Evolutionary conservation across 2,329 filamentous ascomycete species (phyloP).

Genomic region (Pezicula rhizophila): DNA sequence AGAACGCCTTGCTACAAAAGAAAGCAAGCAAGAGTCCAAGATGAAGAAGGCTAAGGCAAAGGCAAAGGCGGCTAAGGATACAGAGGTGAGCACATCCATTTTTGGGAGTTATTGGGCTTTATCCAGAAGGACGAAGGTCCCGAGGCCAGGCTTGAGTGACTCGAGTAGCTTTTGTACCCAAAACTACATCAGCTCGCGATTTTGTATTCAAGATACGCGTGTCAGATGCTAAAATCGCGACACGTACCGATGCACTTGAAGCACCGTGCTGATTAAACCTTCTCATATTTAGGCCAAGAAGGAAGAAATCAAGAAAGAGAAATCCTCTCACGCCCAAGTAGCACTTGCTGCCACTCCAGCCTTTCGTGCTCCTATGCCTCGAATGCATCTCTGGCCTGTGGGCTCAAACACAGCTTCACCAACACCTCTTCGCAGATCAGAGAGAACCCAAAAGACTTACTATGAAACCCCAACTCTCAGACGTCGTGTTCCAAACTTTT

Average conservation of each 20-base stretch:
- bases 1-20: slow-evolving; percentile 71
- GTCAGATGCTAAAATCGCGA: too few species aligned
- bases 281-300: too few species aligned
- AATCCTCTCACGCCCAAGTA: not conserved
- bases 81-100: too few species aligned
- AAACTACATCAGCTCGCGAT: too few species aligned
- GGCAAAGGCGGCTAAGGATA: slow-evolving; percentile 6
- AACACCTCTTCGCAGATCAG: slow-evolving; percentile 2
- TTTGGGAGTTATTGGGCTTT: too few species aligned
- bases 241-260: too few species aligned
- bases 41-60: slow-evolving; percentile 22
- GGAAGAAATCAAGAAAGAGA: slow-evolving; percentile 9
- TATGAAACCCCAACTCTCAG: slow-evolving; percentile 24
- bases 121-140: too few species aligned
- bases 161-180: too few species aligned
- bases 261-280: too few species aligned
- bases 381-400: slow-evolving; percentile 25
- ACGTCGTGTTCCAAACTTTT: slow-evolving; percentile 20
- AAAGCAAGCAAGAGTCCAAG: slow-evolving; percentile 48
- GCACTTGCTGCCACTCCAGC: slow-evolving; percentile 10
- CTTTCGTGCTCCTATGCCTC: slow-evolving; percentile 24
- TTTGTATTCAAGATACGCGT: too few species aligned
- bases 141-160: too few species aligned
- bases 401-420: slow-evolving; percentile 2
- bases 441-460: slow-evolving; percentile 7